phyloP scores from a whole-genome alignment of 1,139 yeast species.

The Suhomyces panamericanus region DNA sequence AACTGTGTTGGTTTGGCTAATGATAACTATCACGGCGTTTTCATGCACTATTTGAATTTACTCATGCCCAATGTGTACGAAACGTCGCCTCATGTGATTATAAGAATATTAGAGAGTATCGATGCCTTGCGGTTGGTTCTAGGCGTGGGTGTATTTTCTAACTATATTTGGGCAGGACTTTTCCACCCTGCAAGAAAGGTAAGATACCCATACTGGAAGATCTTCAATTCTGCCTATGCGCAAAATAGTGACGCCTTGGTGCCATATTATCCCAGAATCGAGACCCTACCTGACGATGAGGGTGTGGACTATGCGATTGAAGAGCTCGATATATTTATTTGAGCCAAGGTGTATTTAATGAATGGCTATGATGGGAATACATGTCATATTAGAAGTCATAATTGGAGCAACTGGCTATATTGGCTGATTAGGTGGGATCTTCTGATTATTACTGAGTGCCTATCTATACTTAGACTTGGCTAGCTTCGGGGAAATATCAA shows the following conservation, averaged over 20 bases:
- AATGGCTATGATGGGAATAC: too few relatives aligned
- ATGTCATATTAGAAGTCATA: too few relatives aligned
- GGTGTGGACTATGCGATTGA: constrained; percentile 27
- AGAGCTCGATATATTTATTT: constrained; percentile 36
- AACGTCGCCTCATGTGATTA: constrained; percentile 92
- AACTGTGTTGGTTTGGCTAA: constrained; percentile 75
- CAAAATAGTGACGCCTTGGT: constrained; percentile 75
- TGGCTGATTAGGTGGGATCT: too few relatives aligned
- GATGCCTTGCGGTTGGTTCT: constrained; percentile 71
- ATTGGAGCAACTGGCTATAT: too few relatives aligned
- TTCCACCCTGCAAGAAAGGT: constrained; percentile 94
- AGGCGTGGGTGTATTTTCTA: constrained; percentile 74
- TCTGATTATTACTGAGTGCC: too few relatives aligned
- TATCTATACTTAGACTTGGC: too few relatives aligned
- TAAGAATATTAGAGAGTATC: constrained; percentile 75
- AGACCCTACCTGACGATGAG: constrained; percentile 27
- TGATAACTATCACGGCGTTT: constrained; percentile 65
- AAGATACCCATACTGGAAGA: constrained; percentile 79
- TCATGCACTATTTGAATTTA: constrained; percentile 69
- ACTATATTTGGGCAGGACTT: constrained; percentile 83
- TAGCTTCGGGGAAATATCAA: constrained; percentile 1
- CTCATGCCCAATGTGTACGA: constrained; percentile 85
- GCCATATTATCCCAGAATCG: constrained; percentile 74
- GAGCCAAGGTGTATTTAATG: not conserved
- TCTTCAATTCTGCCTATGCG: constrained; percentile 75